These are phyloP conservation scores for Shiraia sp. DNA, from an alignment of 2,329 filamentous ascomycete genomes.

Conservation along the genomic window DNA sequence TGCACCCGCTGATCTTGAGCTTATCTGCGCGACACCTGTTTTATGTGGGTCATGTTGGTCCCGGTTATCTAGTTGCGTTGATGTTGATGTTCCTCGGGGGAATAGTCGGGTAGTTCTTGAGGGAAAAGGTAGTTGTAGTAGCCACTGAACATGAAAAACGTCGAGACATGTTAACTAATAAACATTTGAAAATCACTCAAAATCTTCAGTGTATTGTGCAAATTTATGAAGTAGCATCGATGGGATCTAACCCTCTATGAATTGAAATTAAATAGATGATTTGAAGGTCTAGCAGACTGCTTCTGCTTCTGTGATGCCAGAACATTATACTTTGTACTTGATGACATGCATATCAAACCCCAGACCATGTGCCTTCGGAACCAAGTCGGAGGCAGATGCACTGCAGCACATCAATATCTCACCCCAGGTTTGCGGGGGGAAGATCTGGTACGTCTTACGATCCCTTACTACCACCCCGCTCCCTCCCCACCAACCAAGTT, in stretches of 20 bases:
- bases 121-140: conserved; percentile 4
- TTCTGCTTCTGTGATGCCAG: no score
- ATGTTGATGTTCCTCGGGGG: not conserved
- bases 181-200: not conserved
- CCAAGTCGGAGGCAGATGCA: conserved; percentile 2
- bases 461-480: no score
- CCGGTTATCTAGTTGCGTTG: not conserved
- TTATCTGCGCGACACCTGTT: not conserved
- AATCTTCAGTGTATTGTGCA: no score
- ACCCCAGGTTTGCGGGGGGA: conserved; percentile 11
- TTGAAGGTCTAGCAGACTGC: no score
- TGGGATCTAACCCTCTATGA: no score
- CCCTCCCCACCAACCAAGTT: no score
- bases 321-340: no score
- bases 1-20: no score
- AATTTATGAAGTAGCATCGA: no score
- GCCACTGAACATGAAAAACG: not conserved
- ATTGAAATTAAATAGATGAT: no score
- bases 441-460: conserved; percentile 1
- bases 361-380: not conserved
- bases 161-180: not conserved
- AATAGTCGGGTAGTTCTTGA: not conserved
- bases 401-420: not conserved
- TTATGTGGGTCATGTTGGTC: not conserved
- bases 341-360: no score